Conservation (phyloP, 208 protist species). For the Trypanosoma lewisi region DNA sequence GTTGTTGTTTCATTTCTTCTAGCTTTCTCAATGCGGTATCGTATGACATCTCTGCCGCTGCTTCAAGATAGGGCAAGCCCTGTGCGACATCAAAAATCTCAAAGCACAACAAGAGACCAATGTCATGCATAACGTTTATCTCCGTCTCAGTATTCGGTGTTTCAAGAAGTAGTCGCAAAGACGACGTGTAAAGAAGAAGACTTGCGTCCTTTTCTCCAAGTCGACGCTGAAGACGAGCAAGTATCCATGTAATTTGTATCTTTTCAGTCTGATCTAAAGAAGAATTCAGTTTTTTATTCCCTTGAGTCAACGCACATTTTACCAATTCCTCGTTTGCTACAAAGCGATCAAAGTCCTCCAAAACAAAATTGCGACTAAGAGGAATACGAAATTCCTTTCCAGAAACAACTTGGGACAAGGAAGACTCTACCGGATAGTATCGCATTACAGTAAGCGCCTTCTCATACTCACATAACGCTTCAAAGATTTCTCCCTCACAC, state of each 20-base stretch:
- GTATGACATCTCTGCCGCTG: constrained; percentile 46
- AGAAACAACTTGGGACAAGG: constrained; percentile 46
- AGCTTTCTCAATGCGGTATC: constrained; percentile 50
- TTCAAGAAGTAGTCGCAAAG: constrained; percentile 52
- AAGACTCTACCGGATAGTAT: constrained; percentile 38
- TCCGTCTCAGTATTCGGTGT: constrained; percentile 47
- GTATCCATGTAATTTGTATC: constrained; percentile 35
- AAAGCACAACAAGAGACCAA: constrained; percentile 61
- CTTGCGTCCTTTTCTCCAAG: constrained; percentile 43
- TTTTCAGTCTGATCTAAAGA: constrained; percentile 33
- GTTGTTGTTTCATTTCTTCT: not conserved
- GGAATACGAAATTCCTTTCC: constrained; percentile 31
- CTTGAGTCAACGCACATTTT: constrained; percentile 51
- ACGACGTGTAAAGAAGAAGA: constrained; percentile 54
- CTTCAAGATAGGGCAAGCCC: constrained; percentile 65
- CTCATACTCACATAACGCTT: constrained; percentile 58
- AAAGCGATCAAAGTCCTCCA: constrained; percentile 62
- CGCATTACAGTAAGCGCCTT: constrained; percentile 31
- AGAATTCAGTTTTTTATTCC: constrained; percentile 39
- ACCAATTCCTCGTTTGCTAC: constrained; percentile 34
- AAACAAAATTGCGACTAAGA: constrained; percentile 40
- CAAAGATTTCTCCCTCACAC: constrained; percentile 58
- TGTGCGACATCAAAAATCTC: constrained; percentile 36
- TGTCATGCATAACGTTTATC: constrained; percentile 54
- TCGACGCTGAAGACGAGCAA: constrained; percentile 63